These are phyloP conservation scores for Botrytis cinerea DNA, from an alignment of 2,329 filamentous ascomycete genomes.

Conservation along the genomic window DNA sequence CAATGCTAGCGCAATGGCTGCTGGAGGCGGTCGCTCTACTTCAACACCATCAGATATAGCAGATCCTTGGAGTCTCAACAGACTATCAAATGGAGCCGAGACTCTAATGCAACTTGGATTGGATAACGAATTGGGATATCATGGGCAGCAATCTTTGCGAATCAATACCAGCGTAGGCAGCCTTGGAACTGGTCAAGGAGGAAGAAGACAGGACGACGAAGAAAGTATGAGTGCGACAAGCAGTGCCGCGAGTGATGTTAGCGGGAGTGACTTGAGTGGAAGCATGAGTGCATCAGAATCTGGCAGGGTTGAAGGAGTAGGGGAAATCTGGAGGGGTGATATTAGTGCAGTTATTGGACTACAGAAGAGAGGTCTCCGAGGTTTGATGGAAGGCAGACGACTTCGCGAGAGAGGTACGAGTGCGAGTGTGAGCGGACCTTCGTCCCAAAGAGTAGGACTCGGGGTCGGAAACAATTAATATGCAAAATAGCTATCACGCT, in stretches of 20 bases:
- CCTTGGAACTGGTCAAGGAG: slow-evolving; percentile 35
- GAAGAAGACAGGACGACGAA: slow-evolving; percentile 42
- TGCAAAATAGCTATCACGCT: slow-evolving; percentile 12
- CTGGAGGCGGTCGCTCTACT: slow-evolving; percentile 84
- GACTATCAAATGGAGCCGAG: slow-evolving; percentile 23
- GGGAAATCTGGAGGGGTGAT: slow-evolving; percentile 79
- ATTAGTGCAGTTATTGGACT: slow-evolving; percentile 88
- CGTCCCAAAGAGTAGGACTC: slow-evolving; percentile 50
- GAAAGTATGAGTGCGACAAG: slow-evolving; percentile 40
- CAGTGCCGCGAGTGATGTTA: slow-evolving; percentile 37
- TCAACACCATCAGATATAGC: slow-evolving; percentile 51
- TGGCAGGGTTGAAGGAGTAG: slow-evolving; percentile 45
- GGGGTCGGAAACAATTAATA: slow-evolving; percentile 48
- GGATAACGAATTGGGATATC: slow-evolving; percentile 29
- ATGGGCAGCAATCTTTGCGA: slow-evolving; percentile 44
- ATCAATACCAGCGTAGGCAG: slow-evolving; percentile 53
- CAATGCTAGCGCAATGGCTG: slow-evolving; percentile 97
- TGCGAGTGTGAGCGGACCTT: slow-evolving; percentile 43
- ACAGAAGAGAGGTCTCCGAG: slow-evolving; percentile 88
- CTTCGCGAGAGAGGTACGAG: slow-evolving; percentile 70
- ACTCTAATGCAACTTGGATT: slow-evolving; percentile 31
- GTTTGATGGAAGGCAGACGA: slow-evolving; percentile 90
- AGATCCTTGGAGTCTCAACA: slow-evolving; percentile 49
- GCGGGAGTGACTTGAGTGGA: slow-evolving; percentile 35
- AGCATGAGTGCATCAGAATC: slow-evolving; percentile 45